These are phyloP conservation scores for Leccinum arenicola DNA, from an alignment of 768 basidiomycete genomes.

Conservation along the genomic window DNA sequence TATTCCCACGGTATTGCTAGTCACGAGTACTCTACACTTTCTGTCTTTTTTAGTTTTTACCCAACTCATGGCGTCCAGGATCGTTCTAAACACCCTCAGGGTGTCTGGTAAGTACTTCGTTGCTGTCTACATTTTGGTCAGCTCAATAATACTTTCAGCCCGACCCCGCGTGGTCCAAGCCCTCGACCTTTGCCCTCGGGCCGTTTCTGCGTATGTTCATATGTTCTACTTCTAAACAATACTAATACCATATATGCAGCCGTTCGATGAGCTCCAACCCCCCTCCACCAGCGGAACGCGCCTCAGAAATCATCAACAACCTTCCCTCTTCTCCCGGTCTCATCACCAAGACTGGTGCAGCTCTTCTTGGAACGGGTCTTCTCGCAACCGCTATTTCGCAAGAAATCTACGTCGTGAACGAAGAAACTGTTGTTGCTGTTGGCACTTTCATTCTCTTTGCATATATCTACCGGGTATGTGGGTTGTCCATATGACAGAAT, in stretches of 20 bases:
- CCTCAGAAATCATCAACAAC: slow-evolving; percentile 85
- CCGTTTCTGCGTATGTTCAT: slow-evolving; percentile 45
- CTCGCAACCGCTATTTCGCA: slow-evolving; percentile 92
- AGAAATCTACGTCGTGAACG: slow-evolving; percentile 96
- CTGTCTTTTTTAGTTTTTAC: neutral
- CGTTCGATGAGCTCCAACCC: slow-evolving; percentile 66
- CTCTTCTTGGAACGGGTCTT: slow-evolving; percentile 86
- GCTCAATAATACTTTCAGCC: slow-evolving; percentile 32
- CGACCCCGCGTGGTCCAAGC: slow-evolving; percentile 47
- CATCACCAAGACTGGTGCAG: slow-evolving; percentile 92
- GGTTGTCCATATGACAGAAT: neutral
- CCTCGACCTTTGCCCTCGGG: slow-evolving; percentile 36
- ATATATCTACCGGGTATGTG: slow-evolving; percentile 74
- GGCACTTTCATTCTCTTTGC: slow-evolving; percentile 82
- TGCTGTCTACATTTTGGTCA: neutral
- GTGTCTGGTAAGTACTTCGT: slow-evolving; percentile 46
- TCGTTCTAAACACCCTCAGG: slow-evolving; percentile 63
- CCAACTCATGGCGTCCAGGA: slow-evolving; percentile 62
- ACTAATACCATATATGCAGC: slow-evolving; percentile 35
- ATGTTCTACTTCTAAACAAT: slow-evolving; percentile 2
- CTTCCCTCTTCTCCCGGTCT: slow-evolving; percentile 81
- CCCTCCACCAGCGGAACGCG: slow-evolving; percentile 80
- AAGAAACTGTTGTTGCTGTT: slow-evolving; percentile 87
- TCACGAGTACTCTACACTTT: slow-evolving; percentile 7
- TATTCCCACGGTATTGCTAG: slow-evolving; percentile 27